phyloP scores from a whole-genome alignment of 1,284 basidiomycete species.

The Apiotrichum mycotoxinovorans region DNA sequence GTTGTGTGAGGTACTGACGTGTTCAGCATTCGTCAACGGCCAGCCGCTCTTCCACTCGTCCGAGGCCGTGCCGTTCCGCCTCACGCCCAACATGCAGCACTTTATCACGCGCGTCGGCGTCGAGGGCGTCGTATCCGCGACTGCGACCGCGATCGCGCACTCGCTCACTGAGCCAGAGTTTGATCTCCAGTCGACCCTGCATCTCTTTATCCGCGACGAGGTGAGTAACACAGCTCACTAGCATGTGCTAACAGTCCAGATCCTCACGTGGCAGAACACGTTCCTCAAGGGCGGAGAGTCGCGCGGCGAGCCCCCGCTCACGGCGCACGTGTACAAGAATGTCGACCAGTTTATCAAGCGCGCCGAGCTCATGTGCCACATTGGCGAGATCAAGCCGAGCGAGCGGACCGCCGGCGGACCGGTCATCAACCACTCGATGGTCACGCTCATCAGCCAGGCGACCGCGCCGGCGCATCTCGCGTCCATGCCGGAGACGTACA shows the following conservation, averaged over 20 bases:
- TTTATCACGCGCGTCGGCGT: slow-evolving; percentile 86
- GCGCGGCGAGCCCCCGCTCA: slow-evolving; percentile 59
- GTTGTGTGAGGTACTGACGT: slow-evolving; percentile 1
- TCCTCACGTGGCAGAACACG: slow-evolving; percentile 48
- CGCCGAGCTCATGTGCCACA: slow-evolving; percentile 44
- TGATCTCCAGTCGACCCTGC: slow-evolving; percentile 47
- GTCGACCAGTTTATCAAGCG: slow-evolving; percentile 68
- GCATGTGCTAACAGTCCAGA: slow-evolving; percentile 2
- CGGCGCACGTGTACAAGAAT: slow-evolving; percentile 66
- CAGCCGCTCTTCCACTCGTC: slow-evolving; percentile 69
- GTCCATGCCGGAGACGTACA: slow-evolving; percentile 61
- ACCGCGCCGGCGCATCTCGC: slow-evolving; percentile 55
- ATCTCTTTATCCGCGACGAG: slow-evolving; percentile 81
- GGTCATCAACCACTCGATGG: slow-evolving; percentile 75
- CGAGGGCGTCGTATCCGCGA: slow-evolving; percentile 82
- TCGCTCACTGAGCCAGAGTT: slow-evolving; percentile 91
- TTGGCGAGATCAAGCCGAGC: slow-evolving; percentile 66
- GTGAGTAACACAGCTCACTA: too few relatives aligned
- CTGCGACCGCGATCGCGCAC: slow-evolving; percentile 86
- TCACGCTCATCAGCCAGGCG: slow-evolving; percentile 70
- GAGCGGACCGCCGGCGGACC: slow-evolving; percentile 42
- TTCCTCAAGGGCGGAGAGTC: slow-evolving; percentile 43
- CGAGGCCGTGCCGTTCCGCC: slow-evolving; percentile 92
- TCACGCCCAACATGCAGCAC: slow-evolving; percentile 93
- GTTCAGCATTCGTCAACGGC: slow-evolving; percentile 53